Evolutionary conservation across 2,329 filamentous ascomycete species (phyloP).

Genomic region (Penicillium janthinellum): DNA sequence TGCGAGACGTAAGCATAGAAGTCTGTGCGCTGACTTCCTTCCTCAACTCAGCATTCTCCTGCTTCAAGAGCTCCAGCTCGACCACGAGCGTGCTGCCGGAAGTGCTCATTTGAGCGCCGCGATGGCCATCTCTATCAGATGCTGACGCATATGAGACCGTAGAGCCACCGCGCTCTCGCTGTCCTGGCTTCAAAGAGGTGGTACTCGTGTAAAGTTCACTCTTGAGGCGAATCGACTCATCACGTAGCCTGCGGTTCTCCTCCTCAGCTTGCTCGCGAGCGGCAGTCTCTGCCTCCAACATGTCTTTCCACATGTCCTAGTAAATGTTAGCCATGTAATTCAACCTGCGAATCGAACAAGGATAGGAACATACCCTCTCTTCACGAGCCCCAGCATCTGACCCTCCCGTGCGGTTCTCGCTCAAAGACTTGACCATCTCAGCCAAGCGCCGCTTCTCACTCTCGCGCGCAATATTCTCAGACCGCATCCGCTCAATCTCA

Average conservation of each 20-base stretch:
- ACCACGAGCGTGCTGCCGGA: constrained; percentile 73
- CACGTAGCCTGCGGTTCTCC: constrained; percentile 78
- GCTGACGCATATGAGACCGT: constrained; percentile 41
- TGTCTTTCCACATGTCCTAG: constrained; percentile 89
- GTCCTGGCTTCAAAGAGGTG: constrained; percentile 33
- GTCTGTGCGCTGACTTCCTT: constrained; percentile 94
- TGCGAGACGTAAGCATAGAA: constrained; percentile 94
- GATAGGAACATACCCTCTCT: constrained; percentile 44
- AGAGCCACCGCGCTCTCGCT: constrained; percentile 40
- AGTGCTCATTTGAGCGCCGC: constrained; percentile 54
- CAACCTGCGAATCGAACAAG: background rate
- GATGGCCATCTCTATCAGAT: constrained; percentile 40
- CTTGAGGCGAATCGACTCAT: constrained; percentile 75
- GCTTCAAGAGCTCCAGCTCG: constrained; percentile 80
- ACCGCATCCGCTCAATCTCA: constrained; percentile 78
- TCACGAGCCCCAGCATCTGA: constrained; percentile 53
- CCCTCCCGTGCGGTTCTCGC: constrained; percentile 53
- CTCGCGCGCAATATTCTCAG: constrained; percentile 76
- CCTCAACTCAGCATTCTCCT: constrained; percentile 89
- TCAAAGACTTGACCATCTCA: constrained; percentile 72
- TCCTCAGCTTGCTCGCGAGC: constrained; percentile 88
- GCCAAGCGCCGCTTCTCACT: constrained; percentile 83
- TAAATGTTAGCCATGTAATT: constrained; percentile 4
- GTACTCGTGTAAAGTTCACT: constrained; percentile 41
- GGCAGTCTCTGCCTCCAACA: constrained; percentile 87